Conservation (phyloP, 108 stramenopile genomes). For the Hondaea fermentalgiana region DNA sequence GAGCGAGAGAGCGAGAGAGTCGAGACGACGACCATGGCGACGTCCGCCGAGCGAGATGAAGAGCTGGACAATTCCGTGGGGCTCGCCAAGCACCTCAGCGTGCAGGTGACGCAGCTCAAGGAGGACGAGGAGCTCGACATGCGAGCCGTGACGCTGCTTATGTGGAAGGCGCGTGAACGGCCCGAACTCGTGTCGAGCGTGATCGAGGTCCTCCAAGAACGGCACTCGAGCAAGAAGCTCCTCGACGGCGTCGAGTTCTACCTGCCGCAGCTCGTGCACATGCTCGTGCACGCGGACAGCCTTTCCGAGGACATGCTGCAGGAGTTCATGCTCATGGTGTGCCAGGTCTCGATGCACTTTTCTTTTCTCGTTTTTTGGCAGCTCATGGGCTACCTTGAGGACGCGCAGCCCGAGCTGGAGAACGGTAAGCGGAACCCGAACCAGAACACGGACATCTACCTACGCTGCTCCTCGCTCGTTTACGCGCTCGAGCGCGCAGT, state of each 20-base stretch:
- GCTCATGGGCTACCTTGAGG: constrained; percentile 91
- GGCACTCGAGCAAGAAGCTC: constrained; percentile 52
- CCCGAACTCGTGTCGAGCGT: constrained; percentile 81
- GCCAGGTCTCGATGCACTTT: constrained; percentile 91
- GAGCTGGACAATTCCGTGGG: no score
- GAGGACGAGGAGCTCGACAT: not conserved
- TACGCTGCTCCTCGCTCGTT: constrained; percentile 78
- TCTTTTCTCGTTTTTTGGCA: constrained; percentile 93
- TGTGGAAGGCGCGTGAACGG: constrained; percentile 85
- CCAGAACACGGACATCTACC: constrained; percentile 74
- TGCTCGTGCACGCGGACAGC: constrained; percentile 95
- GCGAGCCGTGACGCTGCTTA: constrained; percentile 65
- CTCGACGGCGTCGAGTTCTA: constrained; percentile 98
- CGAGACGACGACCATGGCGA: no score
- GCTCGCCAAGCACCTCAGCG: not conserved
- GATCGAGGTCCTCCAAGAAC: constrained; percentile 64
- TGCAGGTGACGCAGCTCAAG: not conserved
- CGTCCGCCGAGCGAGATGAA: no score
- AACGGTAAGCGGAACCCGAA: constrained; percentile 69
- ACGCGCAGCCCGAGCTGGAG: constrained; percentile 85
- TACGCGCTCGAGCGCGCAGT: constrained; percentile 85
- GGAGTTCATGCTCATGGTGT: constrained; percentile 83
- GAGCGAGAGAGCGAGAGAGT: no score
- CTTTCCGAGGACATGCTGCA: constrained; percentile 86
- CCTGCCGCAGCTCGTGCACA: constrained; percentile 96